A percentile compares a stretch with the other conserved stretches of the same genome.
phyloP scores from a whole-genome alignment of 192 early-diverging fungal species.

The Funneliformis mosseae region DNA sequence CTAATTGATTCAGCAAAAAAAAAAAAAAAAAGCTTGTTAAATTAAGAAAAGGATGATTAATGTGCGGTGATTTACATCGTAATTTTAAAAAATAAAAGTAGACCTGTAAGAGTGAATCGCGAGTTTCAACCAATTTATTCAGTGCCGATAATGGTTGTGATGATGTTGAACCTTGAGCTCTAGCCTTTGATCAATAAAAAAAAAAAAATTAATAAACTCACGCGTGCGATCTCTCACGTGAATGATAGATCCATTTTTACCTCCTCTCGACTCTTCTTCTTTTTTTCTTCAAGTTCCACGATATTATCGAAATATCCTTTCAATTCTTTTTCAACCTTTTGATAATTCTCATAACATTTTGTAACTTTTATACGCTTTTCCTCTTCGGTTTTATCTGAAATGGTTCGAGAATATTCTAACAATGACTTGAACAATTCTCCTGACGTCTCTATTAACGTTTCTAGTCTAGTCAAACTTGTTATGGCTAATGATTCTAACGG shows the following conservation, averaged over 20 bases:
- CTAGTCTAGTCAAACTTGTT: neutral
- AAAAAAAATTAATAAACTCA: neutral
- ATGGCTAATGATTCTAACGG: neutral
- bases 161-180: neutral
- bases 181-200: neutral
- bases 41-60: neutral
- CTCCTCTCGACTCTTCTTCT: neutral
- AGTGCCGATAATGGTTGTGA: neutral
- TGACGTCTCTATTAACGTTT: neutral
- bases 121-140: neutral
- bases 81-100: neutral
- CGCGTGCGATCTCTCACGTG: too few species aligned
- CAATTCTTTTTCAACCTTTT: slow-evolving; percentile 1
- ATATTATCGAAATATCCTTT: neutral
- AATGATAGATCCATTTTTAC: neutral
- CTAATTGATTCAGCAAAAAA: neutral
- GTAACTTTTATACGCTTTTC: neutral
- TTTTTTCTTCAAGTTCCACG: neutral
- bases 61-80: too few species aligned
- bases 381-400: neutral
- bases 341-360: neutral
- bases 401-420: neutral
- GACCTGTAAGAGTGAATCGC: neutral
- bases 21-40: neutral
- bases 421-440: slow-evolving; percentile 7